Percentiles rank a stretch among this genome's conserved stretches.
phyloP scores from a whole-genome alignment of 768 basidiomycete species.

The Chalciporus chontae region DNA sequence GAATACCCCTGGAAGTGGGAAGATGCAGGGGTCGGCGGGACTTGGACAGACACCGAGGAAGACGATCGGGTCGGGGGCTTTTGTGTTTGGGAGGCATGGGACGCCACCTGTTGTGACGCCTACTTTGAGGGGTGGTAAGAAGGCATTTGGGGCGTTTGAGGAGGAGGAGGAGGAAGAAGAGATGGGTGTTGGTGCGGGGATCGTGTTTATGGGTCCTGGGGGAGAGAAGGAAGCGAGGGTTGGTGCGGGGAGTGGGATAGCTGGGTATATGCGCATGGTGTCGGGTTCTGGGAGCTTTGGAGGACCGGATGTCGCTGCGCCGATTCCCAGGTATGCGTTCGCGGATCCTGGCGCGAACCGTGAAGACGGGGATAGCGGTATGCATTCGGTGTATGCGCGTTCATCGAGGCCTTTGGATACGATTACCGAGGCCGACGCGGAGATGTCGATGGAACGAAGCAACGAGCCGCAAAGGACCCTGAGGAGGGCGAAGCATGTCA shows the following conservation, averaged over 20 bases:
- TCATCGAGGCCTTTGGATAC: constrained; percentile 8
- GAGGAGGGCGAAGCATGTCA: constrained; percentile 13
- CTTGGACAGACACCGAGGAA: constrained; percentile 21
- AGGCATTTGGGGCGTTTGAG: constrained; percentile 2
- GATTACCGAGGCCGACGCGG: constrained; percentile 7
- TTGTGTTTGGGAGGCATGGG: constrained; percentile 16
- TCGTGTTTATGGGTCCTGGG: constrained; percentile 3
- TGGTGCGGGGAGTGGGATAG: constrained; percentile 1
- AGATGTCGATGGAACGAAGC: constrained; percentile 1
- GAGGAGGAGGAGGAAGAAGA: constrained; percentile 5
- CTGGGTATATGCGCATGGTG: constrained; percentile 26
- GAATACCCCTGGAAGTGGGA: constrained; percentile 4
- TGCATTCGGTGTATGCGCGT: constrained; percentile 5
- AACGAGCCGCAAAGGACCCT: constrained; percentile 1
- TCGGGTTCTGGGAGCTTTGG: constrained; percentile 5
- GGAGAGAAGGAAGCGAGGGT: background rate
- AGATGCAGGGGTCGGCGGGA: background rate
- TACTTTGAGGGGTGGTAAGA: constrained; percentile 8
- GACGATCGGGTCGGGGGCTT: constrained; percentile 1
- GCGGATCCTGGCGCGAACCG: background rate
- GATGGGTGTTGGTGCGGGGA: background rate
- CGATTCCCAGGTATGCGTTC: constrained; percentile 17
- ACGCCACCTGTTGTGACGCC: constrained; percentile 20
- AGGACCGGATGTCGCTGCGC: constrained; percentile 9
- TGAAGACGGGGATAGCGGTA: background rate